Percentiles rank a stretch among this genome's conserved stretches.
Conservation (phyloP, 768 basidiomycete genomes). For the Lyophyllum shimeji region DNA sequence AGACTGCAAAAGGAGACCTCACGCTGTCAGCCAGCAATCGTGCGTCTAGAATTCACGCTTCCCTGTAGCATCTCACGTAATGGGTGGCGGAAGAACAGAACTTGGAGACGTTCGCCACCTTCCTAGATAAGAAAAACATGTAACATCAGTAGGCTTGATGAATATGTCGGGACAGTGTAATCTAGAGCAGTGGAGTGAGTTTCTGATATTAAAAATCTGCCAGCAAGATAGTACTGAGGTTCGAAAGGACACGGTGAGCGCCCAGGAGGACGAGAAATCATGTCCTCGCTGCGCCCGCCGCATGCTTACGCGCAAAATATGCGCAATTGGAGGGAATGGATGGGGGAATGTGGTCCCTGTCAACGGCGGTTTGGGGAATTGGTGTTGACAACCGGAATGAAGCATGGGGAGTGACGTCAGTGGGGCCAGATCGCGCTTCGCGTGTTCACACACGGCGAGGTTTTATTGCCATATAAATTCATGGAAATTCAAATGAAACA, state of each 20-base stretch:
- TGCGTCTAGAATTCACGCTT: background rate
- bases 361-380: no score
- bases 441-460: background rate
- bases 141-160: constrained; percentile 8
- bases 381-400: no score
- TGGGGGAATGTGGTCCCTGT: background rate
- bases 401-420: constrained; percentile 10
- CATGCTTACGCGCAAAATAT: background rate
- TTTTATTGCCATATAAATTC: background rate
- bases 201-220: background rate
- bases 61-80: background rate
- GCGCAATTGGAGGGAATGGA: no score
- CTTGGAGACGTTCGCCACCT: background rate
- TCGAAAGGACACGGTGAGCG: background rate
- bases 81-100: background rate
- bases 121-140: constrained; percentile 13
- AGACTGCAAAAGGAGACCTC: no score
- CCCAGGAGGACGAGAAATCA: no score
- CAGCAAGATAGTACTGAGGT: no score
- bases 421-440: background rate
- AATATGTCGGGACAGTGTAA: background rate
- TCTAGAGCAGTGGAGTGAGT: constrained; percentile 1
- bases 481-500: constrained; percentile 4
- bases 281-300: no score
- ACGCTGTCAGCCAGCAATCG: no score